Conservation (phyloP, 2,329 filamentous ascomycete species). For the Trichoderma sp. region DNA sequence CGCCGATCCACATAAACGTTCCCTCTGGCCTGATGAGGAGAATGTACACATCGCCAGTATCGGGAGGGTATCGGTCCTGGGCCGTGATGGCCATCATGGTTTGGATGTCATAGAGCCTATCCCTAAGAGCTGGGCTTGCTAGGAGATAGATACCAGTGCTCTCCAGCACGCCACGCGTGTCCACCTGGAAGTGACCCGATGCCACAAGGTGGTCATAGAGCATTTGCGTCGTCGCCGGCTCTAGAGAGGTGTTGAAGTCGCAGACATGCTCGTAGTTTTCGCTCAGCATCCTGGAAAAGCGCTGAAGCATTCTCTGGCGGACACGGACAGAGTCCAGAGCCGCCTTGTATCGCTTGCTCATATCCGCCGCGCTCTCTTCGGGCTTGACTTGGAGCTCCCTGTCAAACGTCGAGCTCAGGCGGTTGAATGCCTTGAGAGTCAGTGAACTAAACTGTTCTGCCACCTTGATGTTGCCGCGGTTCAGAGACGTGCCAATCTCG, state of each 20-base stretch:
- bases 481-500: slow-evolving; percentile 85
- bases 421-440: slow-evolving; percentile 87
- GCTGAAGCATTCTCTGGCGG: slow-evolving; percentile 92
- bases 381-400: slow-evolving; percentile 82
- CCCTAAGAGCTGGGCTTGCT: slow-evolving; percentile 76
- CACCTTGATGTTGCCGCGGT: slow-evolving; percentile 92
- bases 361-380: slow-evolving; percentile 80
- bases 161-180: slow-evolving; percentile 64
- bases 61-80: slow-evolving; percentile 62
- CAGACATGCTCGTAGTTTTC: slow-evolving; percentile 96
- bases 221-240: slow-evolving; percentile 67
- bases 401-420: slow-evolving; percentile 88
- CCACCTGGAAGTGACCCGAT: slow-evolving; percentile 85
- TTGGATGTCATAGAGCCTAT: slow-evolving; percentile 78
- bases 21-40: slow-evolving; percentile 83
- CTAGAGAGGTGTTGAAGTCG: slow-evolving; percentile 83
- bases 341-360: slow-evolving; percentile 96
- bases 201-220: slow-evolving; percentile 79
- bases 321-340: slow-evolving; percentile 95
- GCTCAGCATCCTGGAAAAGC: slow-evolving; percentile 86
- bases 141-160: slow-evolving; percentile 80
- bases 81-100: slow-evolving; percentile 75
- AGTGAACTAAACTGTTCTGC: slow-evolving; percentile 95
- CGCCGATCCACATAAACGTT: slow-evolving; percentile 77
- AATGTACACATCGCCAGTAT: slow-evolving; percentile 74